Base-by-base conservation (phyloP, 768 basidiomycete species). In the Mycena venus region DNA sequence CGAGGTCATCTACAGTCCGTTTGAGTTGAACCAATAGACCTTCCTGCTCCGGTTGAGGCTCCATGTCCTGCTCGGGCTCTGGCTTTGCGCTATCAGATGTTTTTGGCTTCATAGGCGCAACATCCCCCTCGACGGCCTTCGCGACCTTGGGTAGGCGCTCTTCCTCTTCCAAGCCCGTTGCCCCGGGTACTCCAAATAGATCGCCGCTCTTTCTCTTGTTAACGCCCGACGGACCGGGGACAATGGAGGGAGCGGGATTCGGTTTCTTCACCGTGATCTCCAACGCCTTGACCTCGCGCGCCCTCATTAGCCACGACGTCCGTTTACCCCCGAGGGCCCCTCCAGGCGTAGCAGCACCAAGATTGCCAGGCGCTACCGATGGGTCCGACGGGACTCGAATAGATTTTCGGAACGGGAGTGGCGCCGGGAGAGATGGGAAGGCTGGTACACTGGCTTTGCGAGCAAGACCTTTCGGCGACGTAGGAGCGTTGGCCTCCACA, bases 291-390 rank as follows among this genome's bases (percentile, higher is more conserved):
- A 88, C 91, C 78, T 94, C 93, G 40, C 94, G 87, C 17, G 92
- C 95, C 78, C 94, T 94, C 82, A 90, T 90, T 66, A 96, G 82
- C 95, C 95, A 95, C 4, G 95, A 95, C 11, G 93, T 93, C 36
- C 94, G 90, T 78, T 94, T 95, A 3, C 90, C 90, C 12, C 85
- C 85, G 31, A 82, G 80, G 25, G 83, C 79, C 6, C 83, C 81
- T n/a, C 86, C 85, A 44, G 88, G 86, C 3, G 87, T 88, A 19
- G 84, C 84, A 25, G 82, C 82, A 4, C 86, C 85, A 25, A 84
- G 70, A 36, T 81, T 75, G 38, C 76, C 77, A 25, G 79, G 56
- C 47, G 82, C 82, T 12, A 79, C 72, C 1, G 85, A 85, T 49
- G 87, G 80, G 23, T 92, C 93, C 23, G 86, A 86, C 38, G 84